Evolutionary conservation across 768 basidiomycete species (phyloP), one percentile per base, ranked within the genome.

Genomic region (Lactifluus rugatus): DNA sequence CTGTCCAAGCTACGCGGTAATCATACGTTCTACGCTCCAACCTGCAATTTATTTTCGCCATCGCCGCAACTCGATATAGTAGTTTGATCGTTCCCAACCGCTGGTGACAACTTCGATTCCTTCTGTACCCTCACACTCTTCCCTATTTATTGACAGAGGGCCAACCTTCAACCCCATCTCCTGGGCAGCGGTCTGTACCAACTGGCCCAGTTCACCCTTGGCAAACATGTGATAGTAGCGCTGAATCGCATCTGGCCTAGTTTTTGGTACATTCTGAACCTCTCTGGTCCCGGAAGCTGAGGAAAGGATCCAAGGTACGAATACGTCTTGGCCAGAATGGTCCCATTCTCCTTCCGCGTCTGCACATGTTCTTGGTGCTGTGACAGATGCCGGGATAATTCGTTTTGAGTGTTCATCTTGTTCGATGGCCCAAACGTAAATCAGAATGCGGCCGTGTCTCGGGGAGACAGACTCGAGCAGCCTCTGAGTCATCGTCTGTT

Each of bases 221-320:
- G 82, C 78, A 68, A 97, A 99, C 80, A 99, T 89, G 69, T 99
- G 96, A 68, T 99, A 99, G 68, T 96, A 99, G 55, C 96, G 80
- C 67, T 93, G 84, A 73, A 82, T 89, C 3, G 87, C 76, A 61
- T 80, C 73, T 49, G 70, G 70, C 57, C 32, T 44, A 34, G 55
- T 45, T 52, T 34, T 45, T 48, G 36, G 45, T 55, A 23, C 49
- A 46, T 51, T 66, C 56, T 52, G 60, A 56, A 47, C 59, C 58
- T 66, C 32, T 23, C 58, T 59, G 65, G 32, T 62, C 62, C 56
- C 39, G 62, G 66, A 57, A 60, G 44, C 75, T 2, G 80, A 72
- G 5, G 71, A 56, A 52, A 84, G 68, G 1, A 89, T 84, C 93
- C 93, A 96, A 5, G 93, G 93, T 10, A 96, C 89, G 51, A 93